A percentile compares a stretch with the other conserved stretches of the same genome.
These are phyloP conservation scores for Glycyrrhiza uralensis DNA, from an alignment of 306 rosid genomes.

Conservation along the genomic window DNA sequence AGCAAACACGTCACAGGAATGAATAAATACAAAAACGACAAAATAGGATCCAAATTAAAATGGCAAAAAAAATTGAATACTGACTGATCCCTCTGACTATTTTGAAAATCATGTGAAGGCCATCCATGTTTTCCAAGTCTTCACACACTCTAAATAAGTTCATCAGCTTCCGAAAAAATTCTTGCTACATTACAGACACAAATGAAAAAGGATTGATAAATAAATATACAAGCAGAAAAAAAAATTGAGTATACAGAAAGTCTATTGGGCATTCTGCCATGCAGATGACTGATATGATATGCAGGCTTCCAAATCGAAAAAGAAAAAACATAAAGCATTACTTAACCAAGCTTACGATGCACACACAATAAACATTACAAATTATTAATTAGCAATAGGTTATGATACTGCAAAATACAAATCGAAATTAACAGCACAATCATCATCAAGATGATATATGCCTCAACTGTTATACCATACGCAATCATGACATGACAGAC, in stretches of 20 bases:
- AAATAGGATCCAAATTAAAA: conserved; percentile 17
- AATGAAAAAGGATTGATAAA: background rate
- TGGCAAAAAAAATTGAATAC: conserved; percentile 34
- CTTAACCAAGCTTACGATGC: background rate
- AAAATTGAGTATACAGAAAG: background rate
- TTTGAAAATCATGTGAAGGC: conserved; percentile 91
- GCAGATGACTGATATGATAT: conserved; percentile 13
- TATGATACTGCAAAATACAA: background rate
- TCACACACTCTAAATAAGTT: conserved; percentile 74
- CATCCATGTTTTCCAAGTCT: conserved; percentile 71
- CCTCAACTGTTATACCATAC: background rate
- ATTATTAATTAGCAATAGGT: background rate
- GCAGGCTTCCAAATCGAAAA: background rate
- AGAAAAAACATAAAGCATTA: background rate
- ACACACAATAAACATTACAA: background rate
- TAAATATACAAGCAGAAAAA: background rate
- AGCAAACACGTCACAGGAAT: conserved; percentile 13
- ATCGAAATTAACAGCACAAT: background rate
- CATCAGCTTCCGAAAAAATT: conserved; percentile 77
- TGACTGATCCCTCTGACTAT: conserved; percentile 89
- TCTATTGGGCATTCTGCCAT: background rate
- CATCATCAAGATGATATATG: conserved; percentile 1
- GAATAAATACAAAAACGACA: background rate
- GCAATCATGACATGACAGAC: background rate
- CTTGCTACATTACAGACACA: conserved; percentile 57